These are phyloP conservation scores for Escovopsis sp. DNA, from an alignment of 2,329 filamentous ascomycete species.

Conservation along the genomic window DNA sequence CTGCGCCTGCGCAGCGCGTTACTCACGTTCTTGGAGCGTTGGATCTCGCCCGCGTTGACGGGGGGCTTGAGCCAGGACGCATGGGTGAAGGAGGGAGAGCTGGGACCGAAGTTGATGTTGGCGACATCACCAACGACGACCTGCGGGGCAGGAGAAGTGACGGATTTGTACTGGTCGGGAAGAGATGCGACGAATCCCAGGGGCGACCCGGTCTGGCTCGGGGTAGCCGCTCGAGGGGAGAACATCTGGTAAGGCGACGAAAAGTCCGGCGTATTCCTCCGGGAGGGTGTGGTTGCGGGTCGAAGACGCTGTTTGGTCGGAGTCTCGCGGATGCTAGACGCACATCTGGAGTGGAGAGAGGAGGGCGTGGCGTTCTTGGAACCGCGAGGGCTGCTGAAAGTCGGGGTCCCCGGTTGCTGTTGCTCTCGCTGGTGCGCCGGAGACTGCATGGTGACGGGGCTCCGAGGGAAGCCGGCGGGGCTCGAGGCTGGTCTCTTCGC, in stretches of 20 bases:
- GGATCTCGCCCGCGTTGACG: slow-evolving; percentile 8
- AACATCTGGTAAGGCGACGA: slow-evolving; percentile 2
- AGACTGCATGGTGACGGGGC: slow-evolving; percentile 1
- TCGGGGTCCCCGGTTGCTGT: slow-evolving; percentile 2
- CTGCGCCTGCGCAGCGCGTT: slow-evolving; percentile 17
- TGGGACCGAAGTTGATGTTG: slow-evolving; percentile 14
- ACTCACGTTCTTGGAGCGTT: slow-evolving; percentile 11
- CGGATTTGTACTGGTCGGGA: slow-evolving; percentile 1
- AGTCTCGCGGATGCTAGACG: slow-evolving; percentile 6
- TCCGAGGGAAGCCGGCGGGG: slow-evolving; percentile 1
- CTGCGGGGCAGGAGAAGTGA: slow-evolving; percentile 2
- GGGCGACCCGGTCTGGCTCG: not conserved
- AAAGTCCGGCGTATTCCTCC: slow-evolving; percentile 11
- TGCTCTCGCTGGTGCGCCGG: not conserved
- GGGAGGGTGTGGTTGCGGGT: slow-evolving; percentile 16
- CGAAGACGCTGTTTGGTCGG: slow-evolving; percentile 12
- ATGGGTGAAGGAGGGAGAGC: slow-evolving; percentile 15
- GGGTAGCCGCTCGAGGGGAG: slow-evolving; percentile 11
- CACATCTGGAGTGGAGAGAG: slow-evolving; percentile 6
- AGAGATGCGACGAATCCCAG: slow-evolving; percentile 3
- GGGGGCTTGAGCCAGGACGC: slow-evolving; percentile 15
- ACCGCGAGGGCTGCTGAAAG: not conserved
- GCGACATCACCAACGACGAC: not conserved
- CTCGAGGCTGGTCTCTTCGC: not conserved
- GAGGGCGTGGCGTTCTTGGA: slow-evolving; percentile 8